Conservation (phyloP, 2,329 filamentous ascomycete species). For the Elsinoe arachidis region DNA sequence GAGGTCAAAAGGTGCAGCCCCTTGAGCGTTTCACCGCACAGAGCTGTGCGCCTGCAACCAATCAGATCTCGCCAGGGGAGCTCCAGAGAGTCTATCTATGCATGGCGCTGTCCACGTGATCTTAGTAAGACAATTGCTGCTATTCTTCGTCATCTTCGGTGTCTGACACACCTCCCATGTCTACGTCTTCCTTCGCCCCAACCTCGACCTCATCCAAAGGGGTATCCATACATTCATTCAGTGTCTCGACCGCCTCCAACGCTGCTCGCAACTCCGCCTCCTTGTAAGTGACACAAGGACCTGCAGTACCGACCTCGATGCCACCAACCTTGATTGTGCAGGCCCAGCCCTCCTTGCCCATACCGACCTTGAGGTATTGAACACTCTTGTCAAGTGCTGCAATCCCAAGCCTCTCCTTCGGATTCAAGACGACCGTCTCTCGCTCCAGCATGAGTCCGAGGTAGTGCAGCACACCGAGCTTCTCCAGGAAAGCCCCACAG, state of each 20-base stretch:
- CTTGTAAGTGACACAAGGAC: slow-evolving; percentile 27
- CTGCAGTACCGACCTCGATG: slow-evolving; percentile 26
- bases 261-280: slow-evolving; percentile 34
- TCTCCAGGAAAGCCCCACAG: slow-evolving; percentile 54
- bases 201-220: not conserved
- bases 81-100: too few relatives aligned
- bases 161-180: not conserved
- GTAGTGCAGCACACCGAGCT: slow-evolving; percentile 56
- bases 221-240: not conserved
- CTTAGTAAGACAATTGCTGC: too few relatives aligned
- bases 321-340: slow-evolving; percentile 31
- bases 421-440: slow-evolving; percentile 48
- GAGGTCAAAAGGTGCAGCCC: too few relatives aligned
- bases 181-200: not conserved
- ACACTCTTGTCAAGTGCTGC: slow-evolving; percentile 47
- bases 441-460: slow-evolving; percentile 52
- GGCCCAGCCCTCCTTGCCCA: slow-evolving; percentile 12
- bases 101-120: too few relatives aligned
- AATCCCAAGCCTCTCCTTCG: slow-evolving; percentile 60
- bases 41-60: too few relatives aligned
- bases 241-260: slow-evolving; percentile 4
- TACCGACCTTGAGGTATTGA: slow-evolving; percentile 36
- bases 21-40: too few relatives aligned
- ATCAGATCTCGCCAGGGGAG: too few relatives aligned
- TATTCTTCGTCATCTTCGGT: not conserved